These are phyloP conservation scores for Suillus weaverae DNA, from an alignment of 768 basidiomycete genomes.

Conservation along the genomic window DNA sequence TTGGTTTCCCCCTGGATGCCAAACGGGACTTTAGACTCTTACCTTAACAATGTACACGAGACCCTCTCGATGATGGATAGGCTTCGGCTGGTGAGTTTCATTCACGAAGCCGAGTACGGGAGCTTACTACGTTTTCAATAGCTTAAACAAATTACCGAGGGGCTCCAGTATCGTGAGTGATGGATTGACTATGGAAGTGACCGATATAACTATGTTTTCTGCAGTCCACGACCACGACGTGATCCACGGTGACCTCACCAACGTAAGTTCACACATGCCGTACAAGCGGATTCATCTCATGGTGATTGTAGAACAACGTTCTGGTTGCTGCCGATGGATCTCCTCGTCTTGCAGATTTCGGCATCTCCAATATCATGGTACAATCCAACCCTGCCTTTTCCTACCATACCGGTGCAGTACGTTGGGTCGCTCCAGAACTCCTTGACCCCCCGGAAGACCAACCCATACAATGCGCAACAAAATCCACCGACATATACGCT, in stretches of 20 bases:
- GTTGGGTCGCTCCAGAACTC: slow-evolving; percentile 21
- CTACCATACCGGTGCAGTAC: slow-evolving; percentile 18
- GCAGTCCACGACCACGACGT: slow-evolving; percentile 11
- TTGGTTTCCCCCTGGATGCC: slow-evolving; percentile 47
- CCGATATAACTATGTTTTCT: neutral
- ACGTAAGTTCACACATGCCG: neutral
- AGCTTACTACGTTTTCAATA: slow-evolving; percentile 10
- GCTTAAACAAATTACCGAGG: slow-evolving; percentile 42
- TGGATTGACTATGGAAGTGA: neutral
- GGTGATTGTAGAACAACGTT: slow-evolving; percentile 9
- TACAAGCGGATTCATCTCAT: neutral
- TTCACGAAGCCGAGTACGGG: neutral
- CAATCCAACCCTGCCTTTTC: slow-evolving; percentile 31
- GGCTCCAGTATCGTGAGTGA: slow-evolving; percentile 38
- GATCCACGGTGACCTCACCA: slow-evolving; percentile 13
- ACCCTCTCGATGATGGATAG: slow-evolving; percentile 37
- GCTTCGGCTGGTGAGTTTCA: slow-evolving; percentile 33
- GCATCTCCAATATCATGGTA: slow-evolving; percentile 40
- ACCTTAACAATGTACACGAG: slow-evolving; percentile 38
- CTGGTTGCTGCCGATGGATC: slow-evolving; percentile 9
- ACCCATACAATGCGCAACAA: slow-evolving; percentile 9
- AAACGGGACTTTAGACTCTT: slow-evolving; percentile 39
- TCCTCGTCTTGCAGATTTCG: slow-evolving; percentile 37
- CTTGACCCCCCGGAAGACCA: slow-evolving; percentile 1
- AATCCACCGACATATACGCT: slow-evolving; percentile 21